Evolutionary conservation across 129 eudicot genomes (phyloP).

Genomic region (Centrapalus pauciflorus): DNA sequence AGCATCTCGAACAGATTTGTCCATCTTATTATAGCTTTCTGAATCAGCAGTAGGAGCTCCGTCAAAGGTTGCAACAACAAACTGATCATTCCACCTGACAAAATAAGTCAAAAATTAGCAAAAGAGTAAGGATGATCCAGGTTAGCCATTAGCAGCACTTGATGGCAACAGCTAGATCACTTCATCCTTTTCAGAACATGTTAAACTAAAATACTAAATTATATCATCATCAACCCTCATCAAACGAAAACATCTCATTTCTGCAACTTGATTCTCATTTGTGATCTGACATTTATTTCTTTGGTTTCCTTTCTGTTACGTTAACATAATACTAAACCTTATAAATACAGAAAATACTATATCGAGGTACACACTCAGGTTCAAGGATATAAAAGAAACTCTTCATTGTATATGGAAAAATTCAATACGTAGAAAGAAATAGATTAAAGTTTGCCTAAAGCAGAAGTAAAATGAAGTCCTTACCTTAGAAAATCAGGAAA

Average conservation of each 20-base stretch:
- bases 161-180: neutral
- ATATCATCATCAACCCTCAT: too few species aligned
- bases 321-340: neutral
- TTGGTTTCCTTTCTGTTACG: neutral
- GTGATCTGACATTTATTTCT: neutral
- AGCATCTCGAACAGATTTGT: slow-evolving; percentile 59
- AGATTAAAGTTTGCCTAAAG: neutral
- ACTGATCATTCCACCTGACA: slow-evolving; percentile 59
- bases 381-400: neutral
- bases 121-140: neutral
- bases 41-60: slow-evolving; percentile 89
- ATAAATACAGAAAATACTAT: neutral
- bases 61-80: slow-evolving; percentile 70
- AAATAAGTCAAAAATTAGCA: slow-evolving; percentile 17
- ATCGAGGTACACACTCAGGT: neutral
- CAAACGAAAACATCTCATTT: too few species aligned
- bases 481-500: slow-evolving; percentile 87
- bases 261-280: neutral
- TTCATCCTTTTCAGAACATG: neutral
- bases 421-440: neutral
- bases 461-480: neutral
- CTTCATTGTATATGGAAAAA: neutral
- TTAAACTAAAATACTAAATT: too few species aligned
- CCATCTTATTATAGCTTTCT: slow-evolving; percentile 61
- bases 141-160: too few species aligned